Conservation (phyloP, 1,284 basidiomycete species). For the Sanguinoderma infundibulare region DNA sequence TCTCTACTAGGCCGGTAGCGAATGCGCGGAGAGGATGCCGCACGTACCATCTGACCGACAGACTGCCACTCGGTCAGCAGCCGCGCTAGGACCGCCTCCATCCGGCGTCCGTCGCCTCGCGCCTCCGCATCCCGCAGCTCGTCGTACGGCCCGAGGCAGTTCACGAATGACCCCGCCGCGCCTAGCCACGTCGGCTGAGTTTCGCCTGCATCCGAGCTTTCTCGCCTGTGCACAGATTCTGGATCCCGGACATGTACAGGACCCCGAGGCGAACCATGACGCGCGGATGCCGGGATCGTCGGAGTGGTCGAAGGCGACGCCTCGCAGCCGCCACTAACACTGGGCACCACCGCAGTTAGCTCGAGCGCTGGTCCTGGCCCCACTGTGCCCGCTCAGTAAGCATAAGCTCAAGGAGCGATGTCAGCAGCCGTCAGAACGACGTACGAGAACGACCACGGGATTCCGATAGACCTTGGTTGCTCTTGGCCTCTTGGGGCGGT, state of each 20-base stretch:
- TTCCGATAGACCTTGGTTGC: neutral
- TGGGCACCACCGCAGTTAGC: neutral
- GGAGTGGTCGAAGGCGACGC: neutral
- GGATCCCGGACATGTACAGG: neutral
- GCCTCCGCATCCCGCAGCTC: slow-evolving; percentile 51
- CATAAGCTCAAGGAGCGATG: no score
- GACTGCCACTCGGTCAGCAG: slow-evolving; percentile 39
- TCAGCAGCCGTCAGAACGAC: no score
- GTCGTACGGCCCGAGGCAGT: slow-evolving; percentile 57
- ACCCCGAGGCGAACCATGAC: no score
- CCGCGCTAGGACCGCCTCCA: slow-evolving; percentile 44
- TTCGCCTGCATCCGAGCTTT: neutral
- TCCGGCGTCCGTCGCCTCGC: slow-evolving; percentile 54
- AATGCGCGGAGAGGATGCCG: no score
- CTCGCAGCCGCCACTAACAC: neutral
- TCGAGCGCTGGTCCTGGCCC: no score
- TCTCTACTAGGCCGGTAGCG: no score
- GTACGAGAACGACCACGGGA: neutral
- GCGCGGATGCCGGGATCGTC: no score
- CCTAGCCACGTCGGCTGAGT: slow-evolving; percentile 26
- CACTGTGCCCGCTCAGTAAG: no score
- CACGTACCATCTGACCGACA: slow-evolving; percentile 14
- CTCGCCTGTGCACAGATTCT: neutral
- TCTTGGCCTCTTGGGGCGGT: neutral
- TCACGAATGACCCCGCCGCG: slow-evolving; percentile 45